Conservation (phyloP, 257 asterid genomes). For the Coffea eugenioides region DNA sequence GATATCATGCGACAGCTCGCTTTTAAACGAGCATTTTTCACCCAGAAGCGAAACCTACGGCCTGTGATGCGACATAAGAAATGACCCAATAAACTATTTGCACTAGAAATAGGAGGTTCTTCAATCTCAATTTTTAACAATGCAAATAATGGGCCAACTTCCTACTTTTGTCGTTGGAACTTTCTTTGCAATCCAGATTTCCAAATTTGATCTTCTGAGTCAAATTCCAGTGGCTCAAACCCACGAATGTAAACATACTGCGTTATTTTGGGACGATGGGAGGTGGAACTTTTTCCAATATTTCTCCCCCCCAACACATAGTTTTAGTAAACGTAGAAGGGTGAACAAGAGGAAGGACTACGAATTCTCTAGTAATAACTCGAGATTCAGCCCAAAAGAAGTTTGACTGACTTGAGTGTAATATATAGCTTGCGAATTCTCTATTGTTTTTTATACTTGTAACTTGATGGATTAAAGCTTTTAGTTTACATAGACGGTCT, state of each 20-base stretch:
- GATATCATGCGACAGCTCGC: too few relatives aligned
- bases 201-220: background rate
- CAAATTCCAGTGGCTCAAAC: background rate
- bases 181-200: background rate
- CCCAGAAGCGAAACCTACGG: background rate
- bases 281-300: background rate
- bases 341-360: background rate
- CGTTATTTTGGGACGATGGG: background rate
- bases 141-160: background rate
- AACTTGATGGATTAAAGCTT: too few relatives aligned
- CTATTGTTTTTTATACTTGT: too few relatives aligned
- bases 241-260: background rate
- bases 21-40: background rate
- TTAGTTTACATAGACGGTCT: too few relatives aligned
- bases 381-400: too few relatives aligned
- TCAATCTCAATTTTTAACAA: background rate
- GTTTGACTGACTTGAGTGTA: too few relatives aligned
- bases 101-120: too few relatives aligned
- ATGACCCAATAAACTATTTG: background rate
- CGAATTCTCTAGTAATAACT: background rate
- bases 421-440: too few relatives aligned
- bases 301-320: background rate
- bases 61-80: background rate
- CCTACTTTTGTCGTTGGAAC: background rate
- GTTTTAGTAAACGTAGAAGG: too few relatives aligned